These are phyloP conservation scores for Talaromyces wortmannii DNA, from an alignment of 495 filamentous ascomycete species.

Conservation along the genomic window DNA sequence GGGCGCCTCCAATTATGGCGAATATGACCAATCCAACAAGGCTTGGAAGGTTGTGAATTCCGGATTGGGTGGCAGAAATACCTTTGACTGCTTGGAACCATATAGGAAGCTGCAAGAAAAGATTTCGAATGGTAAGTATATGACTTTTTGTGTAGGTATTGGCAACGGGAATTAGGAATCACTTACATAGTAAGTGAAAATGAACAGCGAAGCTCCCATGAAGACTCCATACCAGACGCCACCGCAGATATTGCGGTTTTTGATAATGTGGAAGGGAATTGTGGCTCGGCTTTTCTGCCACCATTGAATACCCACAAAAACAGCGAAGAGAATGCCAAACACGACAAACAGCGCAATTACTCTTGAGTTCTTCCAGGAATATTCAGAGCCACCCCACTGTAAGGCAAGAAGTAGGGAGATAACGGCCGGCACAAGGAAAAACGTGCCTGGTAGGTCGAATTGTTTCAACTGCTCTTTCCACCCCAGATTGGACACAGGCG, in stretches of 20 bases:
- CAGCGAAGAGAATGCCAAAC: too few species aligned
- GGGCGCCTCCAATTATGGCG: conserved; percentile 9
- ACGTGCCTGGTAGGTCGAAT: too few species aligned
- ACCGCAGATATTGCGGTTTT: conserved; percentile 43
- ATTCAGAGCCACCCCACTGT: too few species aligned
- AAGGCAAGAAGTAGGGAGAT: too few species aligned
- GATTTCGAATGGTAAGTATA: neutral
- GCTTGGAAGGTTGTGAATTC: conserved; percentile 21
- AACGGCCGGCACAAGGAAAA: too few species aligned
- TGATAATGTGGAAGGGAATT: conserved; percentile 20
- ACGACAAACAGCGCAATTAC: too few species aligned
- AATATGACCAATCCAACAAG: conserved; percentile 12
- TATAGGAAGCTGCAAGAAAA: conserved; percentile 18
- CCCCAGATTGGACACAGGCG: too few species aligned
- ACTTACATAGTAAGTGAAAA: conserved; percentile 32
- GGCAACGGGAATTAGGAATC: neutral
- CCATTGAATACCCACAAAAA: too few species aligned
- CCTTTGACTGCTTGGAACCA: conserved; percentile 30
- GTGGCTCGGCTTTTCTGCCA: too few species aligned
- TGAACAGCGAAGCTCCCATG: conserved; percentile 49
- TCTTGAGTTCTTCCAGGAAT: too few species aligned
- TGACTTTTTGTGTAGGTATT: too few species aligned
- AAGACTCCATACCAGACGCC: conserved; percentile 44
- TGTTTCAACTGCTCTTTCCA: too few species aligned
- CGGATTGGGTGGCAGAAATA: conserved; percentile 15